These are phyloP conservation scores for Teunomyces tritomae DNA, from an alignment of 805 yeast genomes.

Conservation along the genomic window DNA sequence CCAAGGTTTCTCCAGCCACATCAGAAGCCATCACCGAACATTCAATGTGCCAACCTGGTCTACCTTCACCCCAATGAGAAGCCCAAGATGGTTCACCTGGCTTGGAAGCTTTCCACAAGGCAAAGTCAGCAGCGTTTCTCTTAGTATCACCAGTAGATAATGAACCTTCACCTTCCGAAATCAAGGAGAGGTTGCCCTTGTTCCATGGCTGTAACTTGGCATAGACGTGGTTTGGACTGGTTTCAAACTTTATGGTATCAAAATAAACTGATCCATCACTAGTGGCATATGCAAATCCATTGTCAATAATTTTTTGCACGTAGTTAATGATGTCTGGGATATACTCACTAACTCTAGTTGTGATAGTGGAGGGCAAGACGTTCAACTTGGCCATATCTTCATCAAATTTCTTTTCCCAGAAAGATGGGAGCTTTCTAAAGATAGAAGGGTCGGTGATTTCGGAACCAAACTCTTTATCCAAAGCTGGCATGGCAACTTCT, in stretches of 20 bases:
- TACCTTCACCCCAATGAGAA: slow-evolving; percentile 95
- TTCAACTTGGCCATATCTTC: slow-evolving; percentile 82
- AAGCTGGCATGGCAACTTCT: slow-evolving; percentile 69
- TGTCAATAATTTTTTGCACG: slow-evolving; percentile 68
- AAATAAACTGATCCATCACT: slow-evolving; percentile 94
- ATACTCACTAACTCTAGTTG: slow-evolving; percentile 94
- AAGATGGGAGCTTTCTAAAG: slow-evolving; percentile 78
- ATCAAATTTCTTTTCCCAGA: slow-evolving; percentile 84
- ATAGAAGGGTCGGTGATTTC: slow-evolving; percentile 80
- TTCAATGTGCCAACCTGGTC: slow-evolving; percentile 99
- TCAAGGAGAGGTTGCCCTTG: slow-evolving; percentile 79
- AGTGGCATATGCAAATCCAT: slow-evolving; percentile 83
- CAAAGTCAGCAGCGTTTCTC: slow-evolving; percentile 80
- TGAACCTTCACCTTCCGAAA: slow-evolving; percentile 95
- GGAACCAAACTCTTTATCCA: slow-evolving; percentile 73
- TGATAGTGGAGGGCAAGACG: slow-evolving; percentile 78
- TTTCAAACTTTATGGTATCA: slow-evolving; percentile 81
- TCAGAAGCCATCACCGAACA: slow-evolving; percentile 98
- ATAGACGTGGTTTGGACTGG: slow-evolving; percentile 68
- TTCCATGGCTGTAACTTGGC: slow-evolving; percentile 99
- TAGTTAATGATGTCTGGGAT: slow-evolving; percentile 86
- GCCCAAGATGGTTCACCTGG: slow-evolving; percentile 97
- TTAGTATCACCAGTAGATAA: slow-evolving; percentile 60
- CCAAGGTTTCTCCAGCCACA: slow-evolving; percentile 77
- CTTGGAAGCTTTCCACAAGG: slow-evolving; percentile 93